phyloP scores from a whole-genome alignment of 1,139 yeast genomes.

The Hansenula sp. region DNA sequence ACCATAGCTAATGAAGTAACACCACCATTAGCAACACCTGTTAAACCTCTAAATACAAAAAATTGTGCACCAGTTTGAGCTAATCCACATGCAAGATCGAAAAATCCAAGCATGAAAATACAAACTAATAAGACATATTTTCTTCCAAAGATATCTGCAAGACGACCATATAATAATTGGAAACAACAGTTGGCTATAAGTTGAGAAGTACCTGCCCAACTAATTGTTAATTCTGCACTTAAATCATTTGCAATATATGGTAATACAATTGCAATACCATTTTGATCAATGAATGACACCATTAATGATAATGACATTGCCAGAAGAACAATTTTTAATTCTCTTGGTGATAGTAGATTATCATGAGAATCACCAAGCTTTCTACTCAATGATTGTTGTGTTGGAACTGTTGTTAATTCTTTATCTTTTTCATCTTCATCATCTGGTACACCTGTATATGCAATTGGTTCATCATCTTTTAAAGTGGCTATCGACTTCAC shows the following conservation, averaged over 20 bases:
- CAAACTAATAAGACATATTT: constrained; percentile 28
- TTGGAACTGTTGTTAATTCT: not conserved
- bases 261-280: constrained; percentile 37
- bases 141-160: constrained; percentile 37
- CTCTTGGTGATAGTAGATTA: not conserved
- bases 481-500: not conserved
- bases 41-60: constrained; percentile 31
- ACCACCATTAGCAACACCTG: constrained; percentile 38
- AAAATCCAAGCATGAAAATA: constrained; percentile 30
- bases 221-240: constrained; percentile 30
- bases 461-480: not conserved
- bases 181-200: constrained; percentile 37
- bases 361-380: constrained; percentile 5
- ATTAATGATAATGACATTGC: constrained; percentile 4
- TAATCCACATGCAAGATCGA: constrained; percentile 28
- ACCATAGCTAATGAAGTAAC: constrained; percentile 31
- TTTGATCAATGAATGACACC: constrained; percentile 12
- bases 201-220: constrained; percentile 43
- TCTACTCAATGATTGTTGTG: constrained; percentile 1
- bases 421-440: not conserved
- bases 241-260: constrained; percentile 34
- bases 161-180: constrained; percentile 34
- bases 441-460: not conserved
- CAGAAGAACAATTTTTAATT: constrained; percentile 2
- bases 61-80: constrained; percentile 28